Evolutionary conservation across 1,284 basidiomycete genomes (phyloP), one percentile per base, ranked within the genome.

Genomic region (Tilletia horrida): DNA sequence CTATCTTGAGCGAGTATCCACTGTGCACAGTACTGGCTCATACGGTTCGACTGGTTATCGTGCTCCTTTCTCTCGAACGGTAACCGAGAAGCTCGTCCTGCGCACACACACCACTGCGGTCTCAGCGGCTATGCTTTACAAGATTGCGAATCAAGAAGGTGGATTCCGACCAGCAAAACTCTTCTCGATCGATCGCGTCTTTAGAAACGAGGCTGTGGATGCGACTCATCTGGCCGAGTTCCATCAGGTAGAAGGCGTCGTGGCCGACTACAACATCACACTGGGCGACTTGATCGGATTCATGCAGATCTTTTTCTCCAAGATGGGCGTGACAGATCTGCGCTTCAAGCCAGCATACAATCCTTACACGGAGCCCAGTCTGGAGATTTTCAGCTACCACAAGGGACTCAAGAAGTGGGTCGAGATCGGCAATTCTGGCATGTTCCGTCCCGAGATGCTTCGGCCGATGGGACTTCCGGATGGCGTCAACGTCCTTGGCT

Each of bases 361-460:
- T 66, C 81, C 81, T 9, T 82, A 82, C 74, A 82, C 81, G 35
- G 81, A 95, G 90, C 95, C 95, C 2, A 97, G 93, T n/a, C 88
- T 98, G 66, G 96, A 99, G 84, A 96, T 99, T 75, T 99, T 97
- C 84, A 93, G 94, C 42, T 98, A 94, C 88, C 96, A 99, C 82
- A 91, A 93, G 61, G 89, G 90, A 76, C 86, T 98, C 55, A 86
- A 90, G 80, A 92, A 93, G 81, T 98, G 96, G 94, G 95, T 99
- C 61, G 95, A 98, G 80, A 86, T 87, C 67, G 86, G 85, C 64
- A 87, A 87, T 85, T 95, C 92, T 77, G 96, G 96, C 57, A 96
- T 99, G 91, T 99, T 99, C 89, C 88, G 96, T 45, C 96, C 96
- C 2, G 96, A 99, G 82, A 98, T 99, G 95, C 86, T 99, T 61